Conservation (phyloP, 2,329 filamentous ascomycete genomes). For the Xylaria digitata region DNA sequence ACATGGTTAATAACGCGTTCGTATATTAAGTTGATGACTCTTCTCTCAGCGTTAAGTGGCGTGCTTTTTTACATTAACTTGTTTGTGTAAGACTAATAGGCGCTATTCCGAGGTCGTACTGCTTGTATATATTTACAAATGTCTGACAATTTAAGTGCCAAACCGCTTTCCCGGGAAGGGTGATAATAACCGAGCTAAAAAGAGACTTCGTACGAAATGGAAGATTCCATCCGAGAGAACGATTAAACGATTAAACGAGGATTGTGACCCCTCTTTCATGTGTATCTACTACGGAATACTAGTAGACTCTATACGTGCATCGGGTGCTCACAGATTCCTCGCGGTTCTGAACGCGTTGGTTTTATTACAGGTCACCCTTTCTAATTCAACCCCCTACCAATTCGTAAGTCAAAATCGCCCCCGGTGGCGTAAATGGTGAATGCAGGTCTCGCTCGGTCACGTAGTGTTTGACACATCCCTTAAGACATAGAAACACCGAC, state of each 20-base stretch:
- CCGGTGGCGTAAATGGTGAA: not conserved
- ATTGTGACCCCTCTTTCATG: no score
- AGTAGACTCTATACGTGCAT: conserved; percentile 6
- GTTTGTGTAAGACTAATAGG: no score
- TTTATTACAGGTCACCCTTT: conserved; percentile 15
- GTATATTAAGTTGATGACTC: no score
- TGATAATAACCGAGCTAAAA: no score
- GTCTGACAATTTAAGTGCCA: not conserved
- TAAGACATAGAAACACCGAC: conserved; percentile 29
- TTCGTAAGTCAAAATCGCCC: conserved; percentile 12
- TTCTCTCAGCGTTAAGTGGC: no score
- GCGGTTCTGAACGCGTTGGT: not conserved
- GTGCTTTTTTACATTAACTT: no score
- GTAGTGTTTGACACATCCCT: not conserved
- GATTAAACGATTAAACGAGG: not conserved
- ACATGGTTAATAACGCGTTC: no score
- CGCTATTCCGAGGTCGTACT: no score
- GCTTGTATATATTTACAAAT: no score
- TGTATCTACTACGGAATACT: not conserved
- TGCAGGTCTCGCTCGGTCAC: conserved; percentile 17
- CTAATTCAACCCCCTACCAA: conserved; percentile 1
- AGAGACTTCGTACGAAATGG: not conserved
- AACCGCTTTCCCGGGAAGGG: not conserved
- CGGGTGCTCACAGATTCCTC: not conserved
- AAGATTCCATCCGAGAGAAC: not conserved